phyloP scores from a whole-genome alignment of 2,329 filamentous ascomycete genomes.

The Apiospora pterosperma region DNA sequence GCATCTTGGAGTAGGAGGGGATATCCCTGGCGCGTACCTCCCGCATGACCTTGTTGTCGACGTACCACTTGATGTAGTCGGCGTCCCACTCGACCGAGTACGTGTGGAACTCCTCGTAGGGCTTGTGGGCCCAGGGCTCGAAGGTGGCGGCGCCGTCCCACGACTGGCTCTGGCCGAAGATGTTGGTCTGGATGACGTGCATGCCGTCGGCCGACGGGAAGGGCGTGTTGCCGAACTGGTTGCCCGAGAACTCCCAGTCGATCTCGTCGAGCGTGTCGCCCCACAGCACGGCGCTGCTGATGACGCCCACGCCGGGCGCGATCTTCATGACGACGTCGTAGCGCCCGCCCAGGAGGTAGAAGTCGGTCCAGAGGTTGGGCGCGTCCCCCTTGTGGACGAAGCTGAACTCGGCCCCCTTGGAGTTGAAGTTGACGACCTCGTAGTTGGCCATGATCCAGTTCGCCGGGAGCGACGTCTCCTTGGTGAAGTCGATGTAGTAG shows the following conservation, averaged over 20 bases:
- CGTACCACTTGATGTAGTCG: conserved; percentile 23
- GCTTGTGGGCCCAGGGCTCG: conserved; percentile 18
- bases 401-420: conserved; percentile 25
- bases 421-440: conserved; percentile 22
- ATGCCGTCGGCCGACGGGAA: conserved; percentile 25
- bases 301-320: conserved; percentile 25
- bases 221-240: conserved; percentile 25
- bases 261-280: conserved; percentile 30
- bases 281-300: conserved; percentile 24
- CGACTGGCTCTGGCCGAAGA: conserved; percentile 14
- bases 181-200: conserved; percentile 22
- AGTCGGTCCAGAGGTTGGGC: conserved; percentile 25
- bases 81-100: conserved; percentile 31
- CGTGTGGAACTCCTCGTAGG: conserved; percentile 22
- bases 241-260: conserved; percentile 29
- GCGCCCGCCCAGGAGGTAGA: conserved; percentile 28
- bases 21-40: conserved; percentile 12
- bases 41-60: conserved; percentile 25
- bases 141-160: not conserved
- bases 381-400: conserved; percentile 25
- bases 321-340: conserved; percentile 30
- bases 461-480: conserved; percentile 16
- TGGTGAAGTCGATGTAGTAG: conserved; percentile 29
- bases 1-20: conserved; percentile 18
- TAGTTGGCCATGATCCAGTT: conserved; percentile 23